These are phyloP conservation scores for Talaromyces sp. DNA, from an alignment of 2,329 filamentous ascomycete species.

Conservation along the genomic window DNA sequence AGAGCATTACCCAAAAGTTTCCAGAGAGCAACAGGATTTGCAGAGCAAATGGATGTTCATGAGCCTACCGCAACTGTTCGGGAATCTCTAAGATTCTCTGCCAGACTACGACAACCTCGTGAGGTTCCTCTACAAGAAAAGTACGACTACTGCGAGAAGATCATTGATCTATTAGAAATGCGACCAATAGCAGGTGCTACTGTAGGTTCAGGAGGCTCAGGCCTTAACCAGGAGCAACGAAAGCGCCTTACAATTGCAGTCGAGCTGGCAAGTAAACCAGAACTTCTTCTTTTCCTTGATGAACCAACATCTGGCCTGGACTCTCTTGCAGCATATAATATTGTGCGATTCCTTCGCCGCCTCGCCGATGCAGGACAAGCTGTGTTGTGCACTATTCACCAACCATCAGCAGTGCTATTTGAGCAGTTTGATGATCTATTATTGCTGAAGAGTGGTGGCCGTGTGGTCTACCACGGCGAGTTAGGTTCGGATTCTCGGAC, in stretches of 20 bases:
- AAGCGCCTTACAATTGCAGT: constrained; percentile 63
- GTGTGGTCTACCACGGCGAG: constrained; percentile 80
- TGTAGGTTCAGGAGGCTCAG: constrained; percentile 55
- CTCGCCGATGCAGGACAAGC: constrained; percentile 73
- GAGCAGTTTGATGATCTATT: constrained; percentile 82
- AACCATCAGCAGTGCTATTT: constrained; percentile 79
- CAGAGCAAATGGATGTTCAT: constrained; percentile 63
- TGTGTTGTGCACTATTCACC: constrained; percentile 86
- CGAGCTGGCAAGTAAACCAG: constrained; percentile 58
- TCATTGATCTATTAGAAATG: constrained; percentile 66
- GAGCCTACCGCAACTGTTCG: constrained; percentile 62
- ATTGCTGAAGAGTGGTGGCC: constrained; percentile 70
- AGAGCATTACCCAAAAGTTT: constrained; percentile 43
- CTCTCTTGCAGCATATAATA: constrained; percentile 62
- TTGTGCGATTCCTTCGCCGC: constrained; percentile 57
- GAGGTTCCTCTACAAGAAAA: constrained; percentile 58
- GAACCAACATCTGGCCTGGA: constrained; percentile 63
- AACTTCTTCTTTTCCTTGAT: constrained; percentile 57
- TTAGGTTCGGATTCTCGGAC: constrained; percentile 69
- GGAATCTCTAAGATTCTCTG: constrained; percentile 62
- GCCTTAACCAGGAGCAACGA: constrained; percentile 60
- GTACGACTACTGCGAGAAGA: constrained; percentile 61
- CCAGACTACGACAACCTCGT: constrained; percentile 57
- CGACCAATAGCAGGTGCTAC: constrained; percentile 60
- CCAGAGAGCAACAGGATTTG: constrained; percentile 51